A percentile compares a stretch with the other conserved stretches of the same genome.
Conservation (phyloP, 257 asterid genomes). For the Thymus quinquecostatus region DNA sequence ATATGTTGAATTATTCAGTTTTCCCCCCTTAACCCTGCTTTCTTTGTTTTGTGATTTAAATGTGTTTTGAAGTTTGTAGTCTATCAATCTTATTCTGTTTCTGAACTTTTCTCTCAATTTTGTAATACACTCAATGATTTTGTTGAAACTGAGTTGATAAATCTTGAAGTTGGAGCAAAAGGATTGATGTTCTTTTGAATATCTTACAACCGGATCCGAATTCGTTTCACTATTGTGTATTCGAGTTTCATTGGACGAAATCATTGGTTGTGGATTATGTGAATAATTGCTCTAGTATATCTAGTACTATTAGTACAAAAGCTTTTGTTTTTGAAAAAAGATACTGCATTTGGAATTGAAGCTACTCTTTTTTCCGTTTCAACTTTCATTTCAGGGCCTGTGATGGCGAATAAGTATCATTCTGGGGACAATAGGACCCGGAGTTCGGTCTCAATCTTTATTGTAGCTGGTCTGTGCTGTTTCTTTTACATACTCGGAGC, state of each 20-base stretch:
- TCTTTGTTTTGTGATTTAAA: background rate
- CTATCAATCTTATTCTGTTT: constrained; percentile 4
- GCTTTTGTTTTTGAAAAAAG: background rate
- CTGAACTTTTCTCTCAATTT: background rate
- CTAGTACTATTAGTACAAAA: background rate
- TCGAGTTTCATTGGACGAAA: too few species aligned
- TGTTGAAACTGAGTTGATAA: constrained; percentile 4
- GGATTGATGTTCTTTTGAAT: background rate
- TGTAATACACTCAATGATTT: background rate
- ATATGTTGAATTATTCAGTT: constrained; percentile 1
- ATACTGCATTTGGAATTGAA: background rate
- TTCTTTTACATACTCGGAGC: constrained; percentile 66
- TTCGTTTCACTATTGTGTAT: too few species aligned
- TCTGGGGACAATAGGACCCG: constrained; percentile 49
- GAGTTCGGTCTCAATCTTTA: constrained; percentile 44
- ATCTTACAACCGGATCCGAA: background rate
- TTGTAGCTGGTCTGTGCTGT: constrained; percentile 57
- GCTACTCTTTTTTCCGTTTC: constrained; percentile 1
- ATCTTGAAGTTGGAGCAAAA: constrained; percentile 20
- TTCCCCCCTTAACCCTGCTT: background rate
- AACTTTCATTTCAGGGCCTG: constrained; percentile 32
- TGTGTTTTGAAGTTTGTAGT: background rate
- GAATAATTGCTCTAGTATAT: background rate
- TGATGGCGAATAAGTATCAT: constrained; percentile 54
- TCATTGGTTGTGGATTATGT: too few species aligned